phyloP scores from a whole-genome alignment of 495 filamentous ascomycete species.

The Penicillium manginii region DNA sequence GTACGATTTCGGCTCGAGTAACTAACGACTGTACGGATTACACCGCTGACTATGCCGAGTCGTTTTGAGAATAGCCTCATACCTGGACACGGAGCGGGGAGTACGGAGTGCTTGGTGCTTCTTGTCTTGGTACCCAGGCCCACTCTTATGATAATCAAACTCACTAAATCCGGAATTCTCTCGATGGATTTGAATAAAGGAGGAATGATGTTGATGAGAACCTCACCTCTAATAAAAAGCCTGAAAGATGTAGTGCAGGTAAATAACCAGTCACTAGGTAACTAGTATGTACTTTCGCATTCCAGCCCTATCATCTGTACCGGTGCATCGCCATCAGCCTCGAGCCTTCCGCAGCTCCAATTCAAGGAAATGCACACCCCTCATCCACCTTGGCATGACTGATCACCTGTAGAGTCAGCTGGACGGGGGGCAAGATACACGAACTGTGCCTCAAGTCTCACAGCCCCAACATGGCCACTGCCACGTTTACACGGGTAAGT shows the following conservation, averaged over 20 bases:
- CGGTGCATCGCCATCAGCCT: neutral
- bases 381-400: neutral
- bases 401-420: neutral
- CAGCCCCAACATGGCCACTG: conserved; percentile 12
- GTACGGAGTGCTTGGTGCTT: too few species aligned
- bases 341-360: neutral
- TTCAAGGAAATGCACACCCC: neutral
- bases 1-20: neutral
- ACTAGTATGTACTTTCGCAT: neutral
- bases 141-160: too few species aligned
- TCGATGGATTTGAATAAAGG: too few species aligned
- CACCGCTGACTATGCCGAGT: conserved; percentile 1
- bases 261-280: too few species aligned
- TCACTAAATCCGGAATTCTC: too few species aligned
- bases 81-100: neutral
- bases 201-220: too few species aligned
- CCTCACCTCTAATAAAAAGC: too few species aligned
- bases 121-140: too few species aligned
- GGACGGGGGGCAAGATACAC: neutral
- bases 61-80: conserved; percentile 8
- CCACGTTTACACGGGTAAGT: conserved; percentile 18
- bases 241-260: too few species aligned
- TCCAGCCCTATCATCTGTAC: neutral
- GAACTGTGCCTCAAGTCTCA: neutral
- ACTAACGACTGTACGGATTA: too few species aligned